Percentiles rank a stretch among this genome's conserved stretches.
Conservation (phyloP, 2,329 filamentous ascomycete species). For the Beauveria varroae region DNA sequence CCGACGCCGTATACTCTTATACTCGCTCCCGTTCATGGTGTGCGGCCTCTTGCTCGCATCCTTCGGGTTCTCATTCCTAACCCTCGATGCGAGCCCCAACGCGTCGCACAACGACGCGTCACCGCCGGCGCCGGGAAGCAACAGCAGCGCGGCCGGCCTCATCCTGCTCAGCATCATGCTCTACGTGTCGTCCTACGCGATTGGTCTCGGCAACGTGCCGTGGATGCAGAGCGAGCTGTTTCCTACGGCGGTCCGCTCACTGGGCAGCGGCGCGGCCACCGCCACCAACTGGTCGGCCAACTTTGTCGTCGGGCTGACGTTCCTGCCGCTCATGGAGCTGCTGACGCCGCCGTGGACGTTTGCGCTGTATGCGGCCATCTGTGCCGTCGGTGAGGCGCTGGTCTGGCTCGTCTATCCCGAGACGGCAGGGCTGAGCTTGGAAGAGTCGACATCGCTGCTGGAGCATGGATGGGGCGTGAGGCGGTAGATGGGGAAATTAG, state of each 20-base stretch:
- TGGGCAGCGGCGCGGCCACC: conserved; percentile 67
- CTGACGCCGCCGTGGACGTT: conserved; percentile 73
- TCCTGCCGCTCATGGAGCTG: conserved; percentile 76
- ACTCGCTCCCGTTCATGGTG: conserved; percentile 79
- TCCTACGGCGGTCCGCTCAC: conserved; percentile 62
- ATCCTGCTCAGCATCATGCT: conserved; percentile 71
- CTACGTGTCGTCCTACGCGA: conserved; percentile 79
- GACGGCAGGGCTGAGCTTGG: conserved; percentile 72
- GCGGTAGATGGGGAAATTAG: neutral
- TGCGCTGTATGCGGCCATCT: conserved; percentile 67
- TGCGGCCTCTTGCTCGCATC: conserved; percentile 63
- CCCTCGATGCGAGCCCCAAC: conserved; percentile 26
- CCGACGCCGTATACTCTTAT: conserved; percentile 70
- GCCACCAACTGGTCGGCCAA: conserved; percentile 85
- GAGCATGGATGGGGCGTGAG: conserved; percentile 65
- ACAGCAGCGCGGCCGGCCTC: conserved; percentile 36
- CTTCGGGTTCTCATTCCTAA: conserved; percentile 61
- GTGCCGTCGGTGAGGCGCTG: conserved; percentile 56
- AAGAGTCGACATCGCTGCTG: conserved; percentile 68
- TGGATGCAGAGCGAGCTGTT: conserved; percentile 97
- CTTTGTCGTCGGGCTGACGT: conserved; percentile 77
- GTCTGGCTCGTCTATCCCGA: conserved; percentile 79
- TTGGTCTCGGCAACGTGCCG: conserved; percentile 84
- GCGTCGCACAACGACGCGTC: neutral
- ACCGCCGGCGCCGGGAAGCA: neutral